These are phyloP conservation scores for Tulasnella sp. DNA, from an alignment of 768 basidiomycete species.

Conservation along the genomic window DNA sequence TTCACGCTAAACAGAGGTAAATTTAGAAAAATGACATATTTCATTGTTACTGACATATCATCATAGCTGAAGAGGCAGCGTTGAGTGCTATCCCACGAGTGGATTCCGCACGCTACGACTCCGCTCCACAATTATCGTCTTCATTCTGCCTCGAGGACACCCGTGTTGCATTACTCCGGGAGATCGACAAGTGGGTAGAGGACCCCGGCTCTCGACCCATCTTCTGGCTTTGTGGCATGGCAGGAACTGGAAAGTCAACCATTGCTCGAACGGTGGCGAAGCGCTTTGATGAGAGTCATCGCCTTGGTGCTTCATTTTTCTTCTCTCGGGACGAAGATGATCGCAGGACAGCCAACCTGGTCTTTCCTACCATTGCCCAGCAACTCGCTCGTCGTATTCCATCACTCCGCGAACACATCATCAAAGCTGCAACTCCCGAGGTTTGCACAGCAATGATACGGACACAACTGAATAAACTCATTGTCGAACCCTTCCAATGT, in stretches of 20 bases:
- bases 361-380: constrained; percentile 27
- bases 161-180: background rate
- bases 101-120: no score
- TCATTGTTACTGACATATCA: no score
- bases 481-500: constrained; percentile 16
- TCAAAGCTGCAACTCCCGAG: constrained; percentile 7
- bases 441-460: constrained; percentile 16
- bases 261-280: constrained; percentile 29
- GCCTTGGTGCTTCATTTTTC: constrained; percentile 29
- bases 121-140: no score
- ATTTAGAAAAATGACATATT: no score
- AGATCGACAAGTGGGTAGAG: constrained; percentile 1
- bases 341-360: constrained; percentile 18
- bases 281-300: constrained; percentile 17
- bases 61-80: no score
- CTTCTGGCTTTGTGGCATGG: constrained; percentile 26
- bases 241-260: constrained; percentile 31
- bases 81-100: no score
- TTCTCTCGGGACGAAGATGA: constrained; percentile 23
- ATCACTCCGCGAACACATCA: background rate
- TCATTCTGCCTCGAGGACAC: constrained; percentile 8
- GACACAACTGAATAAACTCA: constrained; percentile 18
- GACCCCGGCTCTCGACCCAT: constrained; percentile 15
- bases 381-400: constrained; percentile 22
- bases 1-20: no score